Percentiles rank a stretch among this genome's conserved stretches.
These are phyloP conservation scores for Candida loeiensis DNA, from an alignment of 805 yeast genomes.

Conservation along the genomic window DNA sequence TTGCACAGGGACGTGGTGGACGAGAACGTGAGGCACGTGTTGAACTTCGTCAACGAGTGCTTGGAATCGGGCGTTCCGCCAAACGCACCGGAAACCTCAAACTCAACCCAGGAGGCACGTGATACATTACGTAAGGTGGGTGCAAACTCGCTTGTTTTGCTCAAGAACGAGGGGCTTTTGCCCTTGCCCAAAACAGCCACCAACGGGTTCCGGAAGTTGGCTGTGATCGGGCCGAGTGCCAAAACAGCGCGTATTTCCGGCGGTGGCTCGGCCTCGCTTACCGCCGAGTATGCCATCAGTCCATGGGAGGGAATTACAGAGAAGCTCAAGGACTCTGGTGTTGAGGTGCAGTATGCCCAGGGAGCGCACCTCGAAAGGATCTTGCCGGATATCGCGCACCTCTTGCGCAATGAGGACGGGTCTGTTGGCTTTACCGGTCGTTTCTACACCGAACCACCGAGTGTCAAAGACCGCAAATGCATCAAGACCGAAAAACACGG, in stretches of 20 bases:
- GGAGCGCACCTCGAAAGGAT: conserved; percentile 33
- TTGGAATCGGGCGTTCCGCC: conserved; percentile 38
- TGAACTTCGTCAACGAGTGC: conserved; percentile 45
- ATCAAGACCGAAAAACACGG: conserved; percentile 24
- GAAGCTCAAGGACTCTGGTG: conserved; percentile 23
- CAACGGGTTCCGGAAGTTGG: conserved; percentile 20
- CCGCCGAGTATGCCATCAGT: conserved; percentile 45
- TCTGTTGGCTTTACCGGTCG: conserved; percentile 23
- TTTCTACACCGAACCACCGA: conserved; percentile 25
- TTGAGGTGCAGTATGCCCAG: conserved; percentile 21
- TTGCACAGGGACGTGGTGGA: conserved; percentile 41
- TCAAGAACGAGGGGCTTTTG: conserved; percentile 50
- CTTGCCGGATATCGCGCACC: conserved; percentile 28
- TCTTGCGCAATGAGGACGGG: conserved; percentile 20
- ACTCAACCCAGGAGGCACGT: conserved; percentile 36
- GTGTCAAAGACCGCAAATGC: conserved; percentile 14
- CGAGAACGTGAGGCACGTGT: conserved; percentile 45
- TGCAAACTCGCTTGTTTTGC: conserved; percentile 51
- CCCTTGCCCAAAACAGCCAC: conserved; percentile 36
- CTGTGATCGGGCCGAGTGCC: conserved; percentile 61
- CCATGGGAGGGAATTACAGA: conserved; percentile 46
- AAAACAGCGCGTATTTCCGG: conserved; percentile 50
- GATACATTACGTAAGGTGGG: conserved; percentile 20
- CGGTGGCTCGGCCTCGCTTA: conserved; percentile 59
- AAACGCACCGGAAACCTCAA: conserved; percentile 32